Percentiles rank a stretch among this genome's conserved stretches.
Evolutionary conservation across 345 rosid species (phyloP).

Genomic region (Eucalyptus microcorys): DNA sequence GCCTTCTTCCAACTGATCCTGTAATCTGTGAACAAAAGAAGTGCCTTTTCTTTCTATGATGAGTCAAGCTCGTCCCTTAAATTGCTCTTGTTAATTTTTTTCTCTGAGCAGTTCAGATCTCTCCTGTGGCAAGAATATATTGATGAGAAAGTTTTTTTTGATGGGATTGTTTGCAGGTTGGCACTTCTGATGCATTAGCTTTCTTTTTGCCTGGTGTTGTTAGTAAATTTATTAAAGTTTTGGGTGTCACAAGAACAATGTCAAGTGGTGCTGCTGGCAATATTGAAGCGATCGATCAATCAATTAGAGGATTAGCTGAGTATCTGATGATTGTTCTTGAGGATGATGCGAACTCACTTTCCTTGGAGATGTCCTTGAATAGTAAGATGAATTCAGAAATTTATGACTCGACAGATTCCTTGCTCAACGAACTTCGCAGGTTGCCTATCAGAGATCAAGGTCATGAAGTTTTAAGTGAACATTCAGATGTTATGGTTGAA

Average conservation of each 20-base stretch:
- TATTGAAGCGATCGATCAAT: conserved; percentile 70
- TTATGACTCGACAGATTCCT: conserved; percentile 28
- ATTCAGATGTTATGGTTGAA: conserved; percentile 11
- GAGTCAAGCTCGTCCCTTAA: not conserved
- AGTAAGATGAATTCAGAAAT: conserved; percentile 4
- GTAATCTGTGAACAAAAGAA: not conserved
- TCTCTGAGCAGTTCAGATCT: not conserved
- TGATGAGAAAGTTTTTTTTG: not conserved
- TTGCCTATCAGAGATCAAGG: conserved; percentile 36
- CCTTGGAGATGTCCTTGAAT: conserved; percentile 12
- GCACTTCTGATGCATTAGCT: conserved; percentile 80
- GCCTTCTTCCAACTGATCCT: not conserved
- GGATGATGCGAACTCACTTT: conserved; percentile 51
- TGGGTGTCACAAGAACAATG: conserved; percentile 64
- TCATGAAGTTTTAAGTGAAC: conserved; percentile 13
- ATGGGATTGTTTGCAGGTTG: conserved; percentile 39
- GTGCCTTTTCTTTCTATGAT: not conserved
- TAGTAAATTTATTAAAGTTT: conserved; percentile 75
- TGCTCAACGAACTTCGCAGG: conserved; percentile 54
- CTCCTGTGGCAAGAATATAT: not conserved
- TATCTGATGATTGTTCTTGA: conserved; percentile 78
- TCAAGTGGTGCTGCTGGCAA: conserved; percentile 94
- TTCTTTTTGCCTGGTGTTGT: conserved; percentile 94
- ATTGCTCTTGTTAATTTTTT: not conserved
- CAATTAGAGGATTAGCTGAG: conserved; percentile 81